phyloP scores from a whole-genome alignment of 1,139 yeast species.

The Pichia sp. region DNA sequence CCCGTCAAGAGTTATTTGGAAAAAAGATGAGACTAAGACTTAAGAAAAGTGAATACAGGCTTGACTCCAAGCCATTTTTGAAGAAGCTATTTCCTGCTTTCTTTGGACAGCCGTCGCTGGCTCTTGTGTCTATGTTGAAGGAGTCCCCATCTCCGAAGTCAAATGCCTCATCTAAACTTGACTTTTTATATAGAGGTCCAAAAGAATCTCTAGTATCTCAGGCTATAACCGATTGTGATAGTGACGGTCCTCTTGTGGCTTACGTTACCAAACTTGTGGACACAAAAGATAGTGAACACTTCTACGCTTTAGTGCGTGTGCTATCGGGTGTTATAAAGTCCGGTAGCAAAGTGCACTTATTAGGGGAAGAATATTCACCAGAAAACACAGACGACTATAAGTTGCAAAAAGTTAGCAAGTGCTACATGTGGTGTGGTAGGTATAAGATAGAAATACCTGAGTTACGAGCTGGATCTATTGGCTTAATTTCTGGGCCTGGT shows the following conservation, averaged over 20 bases:
- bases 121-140: conserved; percentile 45
- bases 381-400: conserved; percentile 47
- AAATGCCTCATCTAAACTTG: conserved; percentile 24
- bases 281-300: conserved; percentile 38
- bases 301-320: conserved; percentile 54
- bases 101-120: conserved; percentile 45
- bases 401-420: conserved; percentile 32
- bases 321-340: conserved; percentile 49
- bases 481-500: conserved; percentile 51
- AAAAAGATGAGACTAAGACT: conserved; percentile 37
- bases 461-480: conserved; percentile 60
- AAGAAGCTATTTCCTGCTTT: conserved; percentile 46
- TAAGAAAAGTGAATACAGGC: conserved; percentile 33
- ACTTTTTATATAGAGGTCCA: conserved; percentile 16
- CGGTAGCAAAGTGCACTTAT: conserved; percentile 44
- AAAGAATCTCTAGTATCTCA: conserved; percentile 13
- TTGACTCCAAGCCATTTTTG: conserved; percentile 55
- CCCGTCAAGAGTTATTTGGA: conserved; percentile 37
- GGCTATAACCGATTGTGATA: conserved; percentile 27
- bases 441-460: conserved; percentile 51
- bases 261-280: conserved; percentile 58
- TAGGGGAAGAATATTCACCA: conserved; percentile 48
- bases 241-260: conserved; percentile 42
- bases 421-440: conserved; percentile 66
- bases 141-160: conserved; percentile 37